Evolutionary conservation across 164 flowering plant genomes (phyloP), one percentile per base, ranked within the genome.

Genomic region (Stephania yunnanensis): DNA sequence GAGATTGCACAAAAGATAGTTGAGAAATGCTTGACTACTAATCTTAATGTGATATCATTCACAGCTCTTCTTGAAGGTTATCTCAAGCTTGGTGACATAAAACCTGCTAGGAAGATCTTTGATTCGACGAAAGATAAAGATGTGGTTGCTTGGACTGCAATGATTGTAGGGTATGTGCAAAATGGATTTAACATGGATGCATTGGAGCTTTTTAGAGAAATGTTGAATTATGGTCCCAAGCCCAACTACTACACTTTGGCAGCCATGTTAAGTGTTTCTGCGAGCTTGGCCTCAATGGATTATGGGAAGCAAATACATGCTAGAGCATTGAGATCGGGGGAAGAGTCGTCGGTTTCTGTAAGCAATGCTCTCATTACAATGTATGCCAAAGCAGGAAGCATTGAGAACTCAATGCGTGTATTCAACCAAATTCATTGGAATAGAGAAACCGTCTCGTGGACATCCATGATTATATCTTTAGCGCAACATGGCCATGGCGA

Each of bases 111-210:
- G 80, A 52, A 80, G 73, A 84, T 91, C 30, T 94, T 94, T 78
- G 86, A 91, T 75, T 85, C 86, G 6, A 80, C 90, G 79, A 76
- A 65, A 65, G 85, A 85, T 44, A 82, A 81, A 45, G 98, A 94
- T 84, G 97, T 92, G 68, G 91, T 92, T 67, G 86, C 90, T n/a
- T 94, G 98, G 97, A 94, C 97, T 30, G 98, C 97, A 17, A 92
- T 94, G 97, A 87, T 92, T 71, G 97, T 91, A 2, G 98, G 97
- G 7, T 91, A 91, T 71, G 85, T 82, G 64, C 96, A 91, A 73
- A 86, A 91, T 76, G 91, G 93, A 29, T 79, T 85, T 69, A 80
- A 85, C 50, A 71, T 75, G 68, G 88, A 92, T 19, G 96, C 97
- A 13, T 61, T 89, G 74, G 87, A 84, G 53, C 88, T 94, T 61